These are phyloP conservation scores for Nitzschia sp. DNA, from an alignment of 108 stramenopile genomes.

Conservation along the genomic window DNA sequence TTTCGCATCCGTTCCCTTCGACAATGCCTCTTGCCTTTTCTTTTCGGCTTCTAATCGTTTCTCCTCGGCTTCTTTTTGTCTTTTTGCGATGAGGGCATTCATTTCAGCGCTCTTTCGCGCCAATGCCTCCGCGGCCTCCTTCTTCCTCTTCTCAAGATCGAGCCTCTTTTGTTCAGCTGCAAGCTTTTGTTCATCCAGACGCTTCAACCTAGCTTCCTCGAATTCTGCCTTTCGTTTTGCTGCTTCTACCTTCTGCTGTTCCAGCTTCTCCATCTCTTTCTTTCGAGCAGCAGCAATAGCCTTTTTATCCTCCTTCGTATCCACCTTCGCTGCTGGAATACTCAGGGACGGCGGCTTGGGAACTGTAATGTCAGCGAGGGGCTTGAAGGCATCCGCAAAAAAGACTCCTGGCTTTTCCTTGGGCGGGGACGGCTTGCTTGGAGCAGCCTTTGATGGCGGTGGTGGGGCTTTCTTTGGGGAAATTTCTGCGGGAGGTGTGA, in stretches of 20 bases:
- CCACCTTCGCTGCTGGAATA: background rate
- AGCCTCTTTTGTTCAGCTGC: conserved; percentile 17
- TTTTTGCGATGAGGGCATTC: background rate
- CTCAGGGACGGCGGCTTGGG: conserved; percentile 25
- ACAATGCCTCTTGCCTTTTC: background rate
- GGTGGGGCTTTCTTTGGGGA: background rate
- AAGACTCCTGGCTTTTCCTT: background rate
- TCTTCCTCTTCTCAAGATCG: conserved; percentile 21
- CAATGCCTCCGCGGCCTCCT: conserved; percentile 4
- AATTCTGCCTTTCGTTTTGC: conserved; percentile 13
- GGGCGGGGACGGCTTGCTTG: conserved; percentile 26
- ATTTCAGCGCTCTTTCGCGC: conserved; percentile 1
- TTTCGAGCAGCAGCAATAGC: background rate
- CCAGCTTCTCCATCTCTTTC: background rate
- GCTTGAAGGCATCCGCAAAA: conserved; percentile 1
- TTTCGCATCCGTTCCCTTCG: background rate
- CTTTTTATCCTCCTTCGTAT: background rate
- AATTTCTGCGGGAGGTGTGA: background rate
- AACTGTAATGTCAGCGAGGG: conserved; percentile 25
- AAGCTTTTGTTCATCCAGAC: background rate
- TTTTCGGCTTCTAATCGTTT: conserved; percentile 15
- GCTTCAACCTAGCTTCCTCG: background rate
- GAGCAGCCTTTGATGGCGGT: conserved; percentile 6
- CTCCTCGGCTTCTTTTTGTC: conserved; percentile 14
- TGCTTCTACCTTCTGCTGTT: conserved; percentile 8